Conservation (phyloP, 2,329 filamentous ascomycete genomes). For the Myrmaecium sp. region DNA sequence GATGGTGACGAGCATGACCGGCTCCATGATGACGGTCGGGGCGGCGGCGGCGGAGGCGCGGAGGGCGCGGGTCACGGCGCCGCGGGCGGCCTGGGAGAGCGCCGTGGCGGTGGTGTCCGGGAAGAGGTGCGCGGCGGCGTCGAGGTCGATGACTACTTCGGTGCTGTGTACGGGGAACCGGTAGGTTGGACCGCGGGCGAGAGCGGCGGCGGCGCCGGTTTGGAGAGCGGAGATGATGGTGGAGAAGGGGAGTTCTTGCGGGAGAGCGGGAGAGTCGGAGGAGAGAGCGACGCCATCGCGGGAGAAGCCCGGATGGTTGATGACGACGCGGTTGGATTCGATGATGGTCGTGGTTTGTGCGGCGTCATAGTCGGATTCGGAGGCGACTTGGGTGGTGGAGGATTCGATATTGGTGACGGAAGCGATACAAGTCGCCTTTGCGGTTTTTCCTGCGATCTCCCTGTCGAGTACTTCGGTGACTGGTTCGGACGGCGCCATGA, state of each 20-base stretch:
- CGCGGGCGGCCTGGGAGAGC: constrained; percentile 47
- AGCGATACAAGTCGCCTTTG: constrained; percentile 60
- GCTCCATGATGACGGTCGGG: constrained; percentile 62
- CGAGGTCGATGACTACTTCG: constrained; percentile 51
- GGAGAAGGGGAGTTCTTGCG: constrained; percentile 34
- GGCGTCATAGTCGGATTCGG: constrained; percentile 10
- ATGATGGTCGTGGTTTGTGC: constrained; percentile 14
- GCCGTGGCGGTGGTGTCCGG: constrained; percentile 49
- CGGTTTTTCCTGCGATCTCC: constrained; percentile 61
- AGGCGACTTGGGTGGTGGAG: constrained; percentile 20
- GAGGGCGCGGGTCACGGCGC: constrained; percentile 50
- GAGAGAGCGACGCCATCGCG: constrained; percentile 22
- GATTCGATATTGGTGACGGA: constrained; percentile 25
- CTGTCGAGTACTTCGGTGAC: constrained; percentile 56
- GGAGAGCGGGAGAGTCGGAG: constrained; percentile 31
- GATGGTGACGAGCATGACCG: constrained; percentile 82
- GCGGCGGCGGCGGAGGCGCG: constrained; percentile 38
- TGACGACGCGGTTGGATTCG: constrained; percentile 42
- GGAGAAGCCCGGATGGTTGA: constrained; percentile 35
- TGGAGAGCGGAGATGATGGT: constrained; percentile 40
- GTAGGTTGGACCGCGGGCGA: constrained; percentile 70
- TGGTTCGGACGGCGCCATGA: constrained; percentile 39
- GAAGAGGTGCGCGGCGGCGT: constrained; percentile 47
- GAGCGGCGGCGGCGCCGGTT: constrained; percentile 66
- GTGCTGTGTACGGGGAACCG: constrained; percentile 66